Evolutionary conservation across 2,329 filamentous ascomycete genomes (phyloP).

Genomic region (Aspergillus aculeatus): DNA sequence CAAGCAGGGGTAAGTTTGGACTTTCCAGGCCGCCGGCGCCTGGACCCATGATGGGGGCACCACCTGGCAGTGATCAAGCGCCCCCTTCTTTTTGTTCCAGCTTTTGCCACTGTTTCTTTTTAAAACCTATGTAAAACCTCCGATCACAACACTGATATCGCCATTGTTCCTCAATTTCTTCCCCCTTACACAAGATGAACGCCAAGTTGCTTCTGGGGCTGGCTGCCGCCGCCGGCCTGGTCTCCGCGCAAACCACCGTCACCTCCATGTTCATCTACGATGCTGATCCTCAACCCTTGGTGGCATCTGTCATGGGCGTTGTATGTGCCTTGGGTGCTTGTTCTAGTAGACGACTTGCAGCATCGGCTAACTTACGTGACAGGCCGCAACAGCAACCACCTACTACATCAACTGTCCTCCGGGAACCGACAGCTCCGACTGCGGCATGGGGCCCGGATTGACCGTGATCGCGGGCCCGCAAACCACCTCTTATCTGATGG

Average conservation of each 20-base stretch:
- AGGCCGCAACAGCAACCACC: slow-evolving; percentile 28
- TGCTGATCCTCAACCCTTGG: slow-evolving; percentile 23
- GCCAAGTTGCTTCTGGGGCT: slow-evolving; percentile 17
- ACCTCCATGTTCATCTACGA: slow-evolving; percentile 28
- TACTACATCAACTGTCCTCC: slow-evolving; percentile 27
- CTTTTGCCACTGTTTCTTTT: background rate
- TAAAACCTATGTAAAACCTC: background rate
- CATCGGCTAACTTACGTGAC: background rate
- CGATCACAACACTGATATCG: background rate
- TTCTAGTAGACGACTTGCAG: background rate
- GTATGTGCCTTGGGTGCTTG: slow-evolving; percentile 11
- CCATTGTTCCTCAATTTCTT: background rate
- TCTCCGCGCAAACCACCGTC: slow-evolving; percentile 19
- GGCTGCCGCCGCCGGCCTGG: slow-evolving; percentile 17
- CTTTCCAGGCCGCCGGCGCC: too few relatives aligned
- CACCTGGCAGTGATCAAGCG: too few relatives aligned
- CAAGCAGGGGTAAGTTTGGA: background rate
- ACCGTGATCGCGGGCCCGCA: slow-evolving; percentile 20
- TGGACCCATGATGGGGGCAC: too few relatives aligned
- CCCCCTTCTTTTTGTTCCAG: too few relatives aligned
- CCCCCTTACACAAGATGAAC: slow-evolving; percentile 11
- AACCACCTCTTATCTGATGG: slow-evolving; percentile 13
- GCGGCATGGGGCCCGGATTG: slow-evolving; percentile 30
- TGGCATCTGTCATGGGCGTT: slow-evolving; percentile 26
- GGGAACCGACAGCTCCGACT: slow-evolving; percentile 22